phyloP scores from a whole-genome alignment of 192 early-diverging fungal species.

The Obelidium mucronatum region DNA sequence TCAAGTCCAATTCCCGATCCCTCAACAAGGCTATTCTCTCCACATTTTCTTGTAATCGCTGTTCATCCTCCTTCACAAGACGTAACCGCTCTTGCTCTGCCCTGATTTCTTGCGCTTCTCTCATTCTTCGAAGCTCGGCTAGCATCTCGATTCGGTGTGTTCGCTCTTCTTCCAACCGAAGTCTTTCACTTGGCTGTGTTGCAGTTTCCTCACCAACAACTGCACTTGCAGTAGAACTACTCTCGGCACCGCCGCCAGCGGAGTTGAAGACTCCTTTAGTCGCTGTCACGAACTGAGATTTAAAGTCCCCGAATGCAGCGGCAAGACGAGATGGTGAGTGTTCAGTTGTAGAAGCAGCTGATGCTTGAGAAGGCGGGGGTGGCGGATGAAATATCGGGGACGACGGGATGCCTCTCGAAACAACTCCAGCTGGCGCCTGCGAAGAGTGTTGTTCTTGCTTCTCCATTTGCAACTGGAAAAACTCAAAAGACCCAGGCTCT shows the following conservation, averaged over 20 bases:
- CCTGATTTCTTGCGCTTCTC: slow-evolving; percentile 19
- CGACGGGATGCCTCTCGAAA: no score
- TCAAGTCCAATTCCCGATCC: slow-evolving; percentile 23
- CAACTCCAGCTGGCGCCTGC: no score
- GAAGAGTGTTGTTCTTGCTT: no score
- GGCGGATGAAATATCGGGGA: no score
- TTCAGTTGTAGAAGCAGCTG: no score
- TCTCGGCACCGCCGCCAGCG: background rate
- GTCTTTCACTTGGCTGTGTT: slow-evolving; percentile 1
- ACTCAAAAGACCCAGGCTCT: background rate
- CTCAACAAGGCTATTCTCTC: background rate
- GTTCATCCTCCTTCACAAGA: slow-evolving; percentile 4
- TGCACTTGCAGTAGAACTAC: background rate
- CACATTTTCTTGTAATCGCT: slow-evolving; percentile 4
- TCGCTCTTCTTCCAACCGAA: slow-evolving; percentile 20
- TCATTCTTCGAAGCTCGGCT: slow-evolving; percentile 13
- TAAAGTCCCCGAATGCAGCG: background rate
- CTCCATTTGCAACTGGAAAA: background rate
- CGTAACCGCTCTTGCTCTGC: slow-evolving; percentile 11
- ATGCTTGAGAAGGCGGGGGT: no score
- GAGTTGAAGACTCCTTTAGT: background rate
- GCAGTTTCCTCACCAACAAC: background rate
- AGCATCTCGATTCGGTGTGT: slow-evolving; percentile 20
- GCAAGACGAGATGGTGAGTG: background rate
- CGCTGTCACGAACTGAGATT: background rate